phyloP scores from a whole-genome alignment of 2,329 filamentous ascomycete genomes.

The Fusarium lateritium region DNA sequence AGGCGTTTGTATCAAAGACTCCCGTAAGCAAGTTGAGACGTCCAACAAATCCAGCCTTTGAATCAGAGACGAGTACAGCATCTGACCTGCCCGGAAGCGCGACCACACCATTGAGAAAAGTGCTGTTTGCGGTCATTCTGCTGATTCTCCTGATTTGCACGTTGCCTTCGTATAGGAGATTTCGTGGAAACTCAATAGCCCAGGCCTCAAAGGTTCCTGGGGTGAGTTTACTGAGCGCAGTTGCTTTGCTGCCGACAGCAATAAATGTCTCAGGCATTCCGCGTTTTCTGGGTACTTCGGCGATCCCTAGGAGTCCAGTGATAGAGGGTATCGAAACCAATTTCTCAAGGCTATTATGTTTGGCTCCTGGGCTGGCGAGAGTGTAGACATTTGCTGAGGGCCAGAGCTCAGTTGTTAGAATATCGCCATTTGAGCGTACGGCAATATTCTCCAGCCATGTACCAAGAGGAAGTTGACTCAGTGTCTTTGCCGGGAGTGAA shows the following conservation, averaged over 20 bases:
- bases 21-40: constrained; percentile 7
- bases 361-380: neutral
- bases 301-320: constrained; percentile 9
- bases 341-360: neutral
- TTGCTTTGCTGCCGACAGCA: constrained; percentile 17
- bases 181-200: neutral
- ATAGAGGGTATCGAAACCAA: constrained; percentile 2
- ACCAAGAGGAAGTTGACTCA: constrained; percentile 1
- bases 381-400: constrained; percentile 10
- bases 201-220: constrained; percentile 24
- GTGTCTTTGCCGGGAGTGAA: neutral
- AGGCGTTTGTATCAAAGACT: neutral
- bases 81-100: constrained; percentile 2
- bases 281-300: neutral
- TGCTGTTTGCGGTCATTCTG: constrained; percentile 10
- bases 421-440: constrained; percentile 2
- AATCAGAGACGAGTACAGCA: constrained; percentile 18
- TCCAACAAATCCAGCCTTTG: constrained; percentile 5
- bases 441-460: constrained; percentile 8
- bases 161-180: neutral
- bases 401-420: constrained; percentile 14
- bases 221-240: constrained; percentile 3
- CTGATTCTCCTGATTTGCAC: constrained; percentile 13
- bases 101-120: constrained; percentile 21
- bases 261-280: constrained; percentile 15